These are phyloP conservation scores for Sphagnum magellanicum DNA, from an alignment of 228 moss, liverwort and hornwort genomes.

Conservation along the genomic window DNA sequence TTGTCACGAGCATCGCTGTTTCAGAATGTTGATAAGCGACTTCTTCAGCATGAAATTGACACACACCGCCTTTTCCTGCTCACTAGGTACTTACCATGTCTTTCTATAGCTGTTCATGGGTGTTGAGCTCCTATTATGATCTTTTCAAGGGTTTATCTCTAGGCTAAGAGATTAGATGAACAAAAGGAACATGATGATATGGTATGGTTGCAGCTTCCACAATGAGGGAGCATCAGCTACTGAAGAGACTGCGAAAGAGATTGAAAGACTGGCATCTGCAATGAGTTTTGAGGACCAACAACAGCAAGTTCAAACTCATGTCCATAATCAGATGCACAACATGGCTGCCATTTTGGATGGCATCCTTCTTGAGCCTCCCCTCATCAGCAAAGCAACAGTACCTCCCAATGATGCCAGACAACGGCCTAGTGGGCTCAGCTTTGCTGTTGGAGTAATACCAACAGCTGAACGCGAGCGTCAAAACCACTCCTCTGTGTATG, in stretches of 20 bases:
- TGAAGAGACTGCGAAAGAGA: constrained; percentile 19
- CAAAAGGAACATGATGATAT: background rate
- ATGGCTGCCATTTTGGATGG: constrained; percentile 37
- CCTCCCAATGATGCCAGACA: constrained; percentile 23
- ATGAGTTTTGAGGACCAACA: constrained; percentile 56
- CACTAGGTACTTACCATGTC: constrained; percentile 35
- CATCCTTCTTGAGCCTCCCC: constrained; percentile 43
- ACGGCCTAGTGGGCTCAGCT: constrained; percentile 77
- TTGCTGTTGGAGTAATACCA: constrained; percentile 66
- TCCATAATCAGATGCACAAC: constrained; percentile 59
- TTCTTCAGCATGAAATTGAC: constrained; percentile 70
- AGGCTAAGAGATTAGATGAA: background rate
- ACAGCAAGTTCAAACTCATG: constrained; percentile 55
- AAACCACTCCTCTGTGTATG: no score
- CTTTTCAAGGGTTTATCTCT: no score
- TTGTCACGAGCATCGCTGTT: constrained; percentile 43
- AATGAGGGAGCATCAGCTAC: constrained; percentile 36
- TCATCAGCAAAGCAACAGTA: constrained; percentile 15
- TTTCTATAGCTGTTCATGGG: background rate
- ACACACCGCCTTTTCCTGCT: constrained; percentile 73
- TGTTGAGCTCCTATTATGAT: no score
- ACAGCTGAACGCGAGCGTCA: constrained; percentile 9
- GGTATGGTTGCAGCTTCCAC: constrained; percentile 52
- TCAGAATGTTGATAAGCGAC: constrained; percentile 56
- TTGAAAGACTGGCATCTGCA: constrained; percentile 34